phyloP scores from a whole-genome alignment of 2,329 filamentous ascomycete species.

The Cladosporium austrohemisphaericum region DNA sequence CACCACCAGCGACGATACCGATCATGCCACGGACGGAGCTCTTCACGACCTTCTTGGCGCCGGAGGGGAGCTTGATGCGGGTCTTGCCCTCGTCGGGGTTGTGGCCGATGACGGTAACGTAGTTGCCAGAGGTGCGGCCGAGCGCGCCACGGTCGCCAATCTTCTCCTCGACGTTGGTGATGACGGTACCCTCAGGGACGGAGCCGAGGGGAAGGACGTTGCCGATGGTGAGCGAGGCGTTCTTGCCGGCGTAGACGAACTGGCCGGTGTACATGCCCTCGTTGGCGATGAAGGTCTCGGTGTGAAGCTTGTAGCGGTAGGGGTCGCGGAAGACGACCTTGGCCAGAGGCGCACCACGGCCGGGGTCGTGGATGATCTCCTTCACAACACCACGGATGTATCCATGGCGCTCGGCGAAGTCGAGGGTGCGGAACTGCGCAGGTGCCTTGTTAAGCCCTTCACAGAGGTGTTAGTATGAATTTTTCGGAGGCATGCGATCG shows the following conservation, averaged over 20 bases:
- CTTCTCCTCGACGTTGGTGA: slow-evolving; percentile 99
- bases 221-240: slow-evolving; percentile 91
- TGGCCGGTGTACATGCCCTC: slow-evolving; percentile 99
- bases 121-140: slow-evolving; percentile 97
- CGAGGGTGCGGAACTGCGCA: slow-evolving; percentile 93
- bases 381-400: slow-evolving; percentile 97
- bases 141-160: slow-evolving; percentile 92
- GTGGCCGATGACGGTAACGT: slow-evolving; percentile 96
- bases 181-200: slow-evolving; percentile 97
- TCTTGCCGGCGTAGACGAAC: slow-evolving; percentile 99
- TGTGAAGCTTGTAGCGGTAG: slow-evolving; percentile 96
- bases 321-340: slow-evolving; percentile 96
- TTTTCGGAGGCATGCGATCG: slow-evolving; percentile 27
- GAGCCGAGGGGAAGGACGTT: slow-evolving; percentile 93
- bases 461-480: slow-evolving; percentile 40
- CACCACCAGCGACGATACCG: slow-evolving; percentile 98
- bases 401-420: slow-evolving; percentile 75
- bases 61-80: slow-evolving; percentile 97
- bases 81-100: slow-evolving; percentile 99
- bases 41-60: slow-evolving; percentile 98
- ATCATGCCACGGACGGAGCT: slow-evolving; percentile 95
- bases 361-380: slow-evolving; percentile 98
- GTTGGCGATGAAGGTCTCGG: slow-evolving; percentile 99
- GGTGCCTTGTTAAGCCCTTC: slow-evolving; percentile 91
- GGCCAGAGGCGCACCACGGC: slow-evolving; percentile 95